Conservation (phyloP, 139 green algal species). For the Pedinophyceae sp. region DNA sequence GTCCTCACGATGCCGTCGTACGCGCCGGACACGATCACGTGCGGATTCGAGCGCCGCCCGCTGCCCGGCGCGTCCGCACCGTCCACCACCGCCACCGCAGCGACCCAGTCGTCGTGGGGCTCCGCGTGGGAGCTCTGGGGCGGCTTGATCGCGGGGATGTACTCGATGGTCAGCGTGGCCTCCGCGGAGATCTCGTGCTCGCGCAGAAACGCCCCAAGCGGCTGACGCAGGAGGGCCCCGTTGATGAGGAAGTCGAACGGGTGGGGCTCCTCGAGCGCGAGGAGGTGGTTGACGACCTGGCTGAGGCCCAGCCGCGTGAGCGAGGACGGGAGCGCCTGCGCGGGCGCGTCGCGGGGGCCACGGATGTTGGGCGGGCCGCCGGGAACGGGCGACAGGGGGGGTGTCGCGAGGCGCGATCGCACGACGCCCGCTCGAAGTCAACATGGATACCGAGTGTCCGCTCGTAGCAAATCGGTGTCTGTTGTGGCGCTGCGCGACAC, state of each 20-base stretch:
- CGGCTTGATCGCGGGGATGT: conserved; percentile 70
- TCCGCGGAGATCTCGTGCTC: conserved; percentile 63
- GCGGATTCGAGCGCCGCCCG: not conserved
- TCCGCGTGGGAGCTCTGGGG: conserved; percentile 36
- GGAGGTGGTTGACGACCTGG: conserved; percentile 89
- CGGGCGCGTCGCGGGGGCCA: too few relatives aligned
- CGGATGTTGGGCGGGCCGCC: not conserved
- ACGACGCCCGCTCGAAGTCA: too few relatives aligned
- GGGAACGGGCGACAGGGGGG: not conserved
- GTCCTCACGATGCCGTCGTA: conserved; percentile 33
- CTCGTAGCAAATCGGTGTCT: too few relatives aligned
- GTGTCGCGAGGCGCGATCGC: not conserved
- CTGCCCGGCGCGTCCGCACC: conserved; percentile 35
- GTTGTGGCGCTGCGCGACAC: too few relatives aligned
- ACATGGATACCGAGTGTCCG: too few relatives aligned
- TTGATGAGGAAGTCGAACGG: not conserved
- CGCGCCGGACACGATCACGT: conserved; percentile 26
- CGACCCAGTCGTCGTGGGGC: conserved; percentile 65
- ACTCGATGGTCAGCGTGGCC: conserved; percentile 68
- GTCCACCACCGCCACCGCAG: conserved; percentile 11
- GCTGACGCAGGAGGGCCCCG: not conserved
- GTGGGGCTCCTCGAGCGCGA: conserved; percentile 47
- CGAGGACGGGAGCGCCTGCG: conserved; percentile 62
- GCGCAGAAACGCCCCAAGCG: conserved; percentile 18
- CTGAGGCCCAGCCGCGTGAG: conserved; percentile 84